Conservation (phyloP, 352 stramenopile species). For the Saprolegnia parasitica region DNA sequence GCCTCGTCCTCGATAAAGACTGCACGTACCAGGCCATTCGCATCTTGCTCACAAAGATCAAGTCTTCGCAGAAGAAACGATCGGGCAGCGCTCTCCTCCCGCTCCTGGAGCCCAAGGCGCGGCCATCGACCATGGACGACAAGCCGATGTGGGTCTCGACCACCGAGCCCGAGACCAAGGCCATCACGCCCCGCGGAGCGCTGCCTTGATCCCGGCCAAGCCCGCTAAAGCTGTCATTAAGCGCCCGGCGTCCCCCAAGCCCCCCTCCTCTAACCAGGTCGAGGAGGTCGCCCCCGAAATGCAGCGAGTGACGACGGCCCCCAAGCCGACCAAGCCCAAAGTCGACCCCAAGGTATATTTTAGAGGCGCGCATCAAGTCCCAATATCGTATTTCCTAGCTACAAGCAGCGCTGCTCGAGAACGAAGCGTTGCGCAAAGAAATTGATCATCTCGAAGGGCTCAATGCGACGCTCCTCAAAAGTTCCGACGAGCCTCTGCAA, state of each 20-base stretch:
- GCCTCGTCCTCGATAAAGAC: conserved; percentile 15
- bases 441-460: background rate
- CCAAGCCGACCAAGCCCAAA: background rate
- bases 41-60: conserved; percentile 22
- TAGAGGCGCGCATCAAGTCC: too few relatives aligned
- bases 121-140: background rate
- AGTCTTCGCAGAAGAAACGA: conserved; percentile 18
- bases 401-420: conserved; percentile 33
- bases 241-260: background rate
- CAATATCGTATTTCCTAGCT: conserved; percentile 7
- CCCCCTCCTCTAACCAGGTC: background rate
- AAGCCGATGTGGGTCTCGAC: background rate
- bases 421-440: conserved; percentile 23
- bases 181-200: too few relatives aligned
- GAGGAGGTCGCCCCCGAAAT: background rate
- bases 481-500: background rate
- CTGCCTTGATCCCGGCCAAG: background rate
- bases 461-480: background rate
- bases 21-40: conserved; percentile 24
- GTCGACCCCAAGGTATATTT: background rate
- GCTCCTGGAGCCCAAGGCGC: background rate
- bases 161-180: background rate
- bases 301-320: background rate
- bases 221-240: background rate
- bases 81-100: background rate